These are phyloP conservation scores for Babesia ovis DNA, from an alignment of 169 alveolate species.

Conservation along the genomic window DNA sequence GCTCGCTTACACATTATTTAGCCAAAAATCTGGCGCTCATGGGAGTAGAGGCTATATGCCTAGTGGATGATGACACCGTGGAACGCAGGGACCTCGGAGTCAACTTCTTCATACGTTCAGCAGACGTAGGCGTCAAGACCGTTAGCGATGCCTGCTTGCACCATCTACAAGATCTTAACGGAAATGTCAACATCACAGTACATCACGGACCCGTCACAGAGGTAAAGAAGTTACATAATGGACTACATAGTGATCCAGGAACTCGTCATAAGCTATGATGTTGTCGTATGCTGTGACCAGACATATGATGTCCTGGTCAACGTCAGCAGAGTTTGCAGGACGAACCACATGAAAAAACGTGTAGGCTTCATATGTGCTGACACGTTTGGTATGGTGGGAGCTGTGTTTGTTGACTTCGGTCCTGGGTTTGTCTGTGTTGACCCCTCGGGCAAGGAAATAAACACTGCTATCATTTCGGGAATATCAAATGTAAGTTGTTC, in stretches of 20 bases:
- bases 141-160: conserved; percentile 85
- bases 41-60: conserved; percentile 91
- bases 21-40: conserved; percentile 95
- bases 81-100: conserved; percentile 89
- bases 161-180: conserved; percentile 90
- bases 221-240: conserved; percentile 29
- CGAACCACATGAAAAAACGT: conserved; percentile 53
- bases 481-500: conserved; percentile 68
- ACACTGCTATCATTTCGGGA: conserved; percentile 82
- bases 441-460: conserved; percentile 86
- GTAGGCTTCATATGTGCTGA: conserved; percentile 85
- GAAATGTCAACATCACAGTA: conserved; percentile 83
- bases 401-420: conserved; percentile 95
- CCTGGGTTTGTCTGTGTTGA: conserved; percentile 84
- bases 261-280: conserved; percentile 75
- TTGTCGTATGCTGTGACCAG: conserved; percentile 81
- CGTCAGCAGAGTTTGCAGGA: conserved; percentile 72
- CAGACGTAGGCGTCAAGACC: conserved; percentile 84
- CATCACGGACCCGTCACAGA: conserved; percentile 58
- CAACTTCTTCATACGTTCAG: conserved; percentile 90
- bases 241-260: conserved; percentile 59
- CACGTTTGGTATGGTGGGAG: conserved; percentile 92
- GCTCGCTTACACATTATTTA: conserved; percentile 76
- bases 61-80: conserved; percentile 87
- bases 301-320: conserved; percentile 52